Evolutionary conservation across 257 asterid genomes (phyloP).

Genomic region (Gentiana straminea): DNA sequence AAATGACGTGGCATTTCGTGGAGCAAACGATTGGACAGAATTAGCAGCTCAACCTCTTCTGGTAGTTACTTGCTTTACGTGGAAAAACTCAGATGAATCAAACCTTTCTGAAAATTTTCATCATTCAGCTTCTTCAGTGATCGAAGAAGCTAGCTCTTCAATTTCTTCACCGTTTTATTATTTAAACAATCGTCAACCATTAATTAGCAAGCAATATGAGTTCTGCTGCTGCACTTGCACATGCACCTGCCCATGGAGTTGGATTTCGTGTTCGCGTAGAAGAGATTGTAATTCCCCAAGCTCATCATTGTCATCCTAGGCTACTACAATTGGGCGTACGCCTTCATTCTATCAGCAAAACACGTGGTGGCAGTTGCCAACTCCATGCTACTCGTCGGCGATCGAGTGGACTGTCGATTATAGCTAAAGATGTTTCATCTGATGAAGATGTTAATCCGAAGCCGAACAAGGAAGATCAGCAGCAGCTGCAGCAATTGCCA

Average conservation of each 20-base stretch:
- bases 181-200: no score
- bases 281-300: neutral
- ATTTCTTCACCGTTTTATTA: no score
- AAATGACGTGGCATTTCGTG: no score
- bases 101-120: no score
- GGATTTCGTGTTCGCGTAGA: neutral
- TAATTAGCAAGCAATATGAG: neutral
- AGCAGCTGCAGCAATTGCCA: conserved; percentile 4
- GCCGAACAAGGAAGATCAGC: conserved; percentile 29
- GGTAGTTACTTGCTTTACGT: no score
- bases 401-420: neutral
- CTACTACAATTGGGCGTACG: neutral
- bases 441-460: conserved; percentile 3
- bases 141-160: no score
- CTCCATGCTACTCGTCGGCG: conserved; percentile 1
- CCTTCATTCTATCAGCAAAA: neutral
- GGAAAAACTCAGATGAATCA: no score
- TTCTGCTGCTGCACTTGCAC: conserved; percentile 7
- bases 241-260: conserved; percentile 3
- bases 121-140: no score
- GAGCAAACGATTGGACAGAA: no score
- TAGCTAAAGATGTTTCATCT: conserved; percentile 4
- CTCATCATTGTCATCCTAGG: neutral
- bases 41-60: no score
- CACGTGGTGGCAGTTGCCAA: neutral